A percentile compares a stretch with the other conserved stretches of the same genome.
These are phyloP conservation scores for Lasiosphaeria ovina DNA, from an alignment of 495 filamentous ascomycete species.

Conservation along the genomic window DNA sequence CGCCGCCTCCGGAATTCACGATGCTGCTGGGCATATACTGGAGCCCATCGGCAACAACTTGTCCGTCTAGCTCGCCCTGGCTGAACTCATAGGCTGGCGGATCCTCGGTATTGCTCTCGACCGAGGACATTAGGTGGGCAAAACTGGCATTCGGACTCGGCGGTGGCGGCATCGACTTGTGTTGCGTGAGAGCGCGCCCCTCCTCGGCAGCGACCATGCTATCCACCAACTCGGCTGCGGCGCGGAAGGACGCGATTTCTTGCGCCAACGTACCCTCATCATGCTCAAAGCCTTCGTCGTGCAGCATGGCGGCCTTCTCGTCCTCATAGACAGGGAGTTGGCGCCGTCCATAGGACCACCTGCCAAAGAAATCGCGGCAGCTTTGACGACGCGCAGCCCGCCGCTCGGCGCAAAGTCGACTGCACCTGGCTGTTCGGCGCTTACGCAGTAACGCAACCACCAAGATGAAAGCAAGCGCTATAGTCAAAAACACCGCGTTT, in stretches of 20 bases:
- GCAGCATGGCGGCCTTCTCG: conserved; percentile 8
- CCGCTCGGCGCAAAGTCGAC: conserved; percentile 2
- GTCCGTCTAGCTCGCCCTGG: background rate
- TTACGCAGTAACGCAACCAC: background rate
- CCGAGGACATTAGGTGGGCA: background rate
- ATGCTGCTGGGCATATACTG: conserved; percentile 1
- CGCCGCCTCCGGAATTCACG: background rate
- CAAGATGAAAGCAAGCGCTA: background rate
- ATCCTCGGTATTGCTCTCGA: background rate
- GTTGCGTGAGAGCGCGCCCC: conserved; percentile 10
- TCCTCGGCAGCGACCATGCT: conserved; percentile 46
- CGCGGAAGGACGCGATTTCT: conserved; percentile 50
- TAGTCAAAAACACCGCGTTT: no score
- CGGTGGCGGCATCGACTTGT: background rate
- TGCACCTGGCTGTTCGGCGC: background rate
- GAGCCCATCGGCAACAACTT: background rate
- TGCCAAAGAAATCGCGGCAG: background rate
- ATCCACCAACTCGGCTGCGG: conserved; percentile 44
- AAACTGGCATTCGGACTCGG: background rate
- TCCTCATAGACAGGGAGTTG: background rate
- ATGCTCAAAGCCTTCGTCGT: background rate
- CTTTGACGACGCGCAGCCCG: background rate
- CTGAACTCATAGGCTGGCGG: background rate
- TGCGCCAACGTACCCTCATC: conserved; percentile 5
- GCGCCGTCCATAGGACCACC: conserved; percentile 1